Evolutionary conservation across 2,329 filamentous ascomycete genomes (phyloP).

Genomic region (Aspergillus nomiae): DNA sequence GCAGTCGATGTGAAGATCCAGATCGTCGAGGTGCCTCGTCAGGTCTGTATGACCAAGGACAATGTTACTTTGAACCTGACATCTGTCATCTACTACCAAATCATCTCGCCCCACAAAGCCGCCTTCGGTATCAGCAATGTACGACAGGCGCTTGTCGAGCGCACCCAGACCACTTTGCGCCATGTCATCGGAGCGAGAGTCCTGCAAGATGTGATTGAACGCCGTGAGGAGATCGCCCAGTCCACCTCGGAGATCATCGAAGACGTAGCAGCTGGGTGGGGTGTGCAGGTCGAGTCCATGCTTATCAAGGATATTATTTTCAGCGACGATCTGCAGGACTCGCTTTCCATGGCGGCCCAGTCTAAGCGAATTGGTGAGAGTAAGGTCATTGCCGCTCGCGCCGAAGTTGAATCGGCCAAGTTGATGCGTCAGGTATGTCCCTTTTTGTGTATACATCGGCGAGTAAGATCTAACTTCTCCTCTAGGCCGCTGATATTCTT

Average conservation of each 20-base stretch:
- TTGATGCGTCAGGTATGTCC: conserved; percentile 65
- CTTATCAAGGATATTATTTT: conserved; percentile 99
- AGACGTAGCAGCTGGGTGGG: conserved; percentile 90
- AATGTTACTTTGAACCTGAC: conserved; percentile 94
- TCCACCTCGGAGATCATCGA: conserved; percentile 97
- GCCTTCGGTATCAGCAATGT: conserved; percentile 96
- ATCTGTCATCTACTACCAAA: conserved; percentile 99
- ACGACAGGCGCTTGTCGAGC: conserved; percentile 92
- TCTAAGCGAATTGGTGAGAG: conserved; percentile 97
- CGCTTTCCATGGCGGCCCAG: conserved; percentile 96
- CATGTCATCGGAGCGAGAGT: conserved; percentile 96
- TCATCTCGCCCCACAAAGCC: conserved; percentile 91
- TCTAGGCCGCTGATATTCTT: conserved; percentile 81
- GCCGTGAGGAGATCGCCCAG: conserved; percentile 93
- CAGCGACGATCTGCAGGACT: conserved; percentile 91
- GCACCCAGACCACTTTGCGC: conserved; percentile 94
- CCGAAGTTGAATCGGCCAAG: conserved; percentile 94
- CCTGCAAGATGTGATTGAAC: conserved; percentile 96
- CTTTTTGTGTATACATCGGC: not conserved
- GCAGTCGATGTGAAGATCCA: conserved; percentile 99
- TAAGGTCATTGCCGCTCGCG: conserved; percentile 96
- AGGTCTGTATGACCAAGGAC: conserved; percentile 99
- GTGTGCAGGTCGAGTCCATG: conserved; percentile 96
- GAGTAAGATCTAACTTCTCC: conserved; percentile 10
- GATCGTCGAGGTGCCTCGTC: conserved; percentile 91